These are phyloP conservation scores for Kregervanrija delftensis DNA, from an alignment of 805 yeast genomes.

Conservation along the genomic window DNA sequence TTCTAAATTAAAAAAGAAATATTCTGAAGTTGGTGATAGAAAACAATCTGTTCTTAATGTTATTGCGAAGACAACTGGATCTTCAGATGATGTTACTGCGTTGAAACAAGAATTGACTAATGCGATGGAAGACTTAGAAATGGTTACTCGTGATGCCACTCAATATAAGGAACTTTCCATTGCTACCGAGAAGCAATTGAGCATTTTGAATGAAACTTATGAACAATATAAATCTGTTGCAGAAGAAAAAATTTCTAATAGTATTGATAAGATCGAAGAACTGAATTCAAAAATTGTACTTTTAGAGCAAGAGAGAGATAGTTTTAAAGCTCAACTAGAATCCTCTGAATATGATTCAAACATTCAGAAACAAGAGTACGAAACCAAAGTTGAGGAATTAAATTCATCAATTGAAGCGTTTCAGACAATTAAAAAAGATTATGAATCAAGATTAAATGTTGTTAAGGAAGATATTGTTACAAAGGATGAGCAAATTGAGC, in stretches of 20 bases:
- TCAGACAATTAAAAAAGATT: conserved; percentile 21
- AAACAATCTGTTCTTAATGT: conserved; percentile 23
- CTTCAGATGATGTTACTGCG: conserved; percentile 17
- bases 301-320: conserved; percentile 10
- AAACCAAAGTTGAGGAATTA: conserved; percentile 18
- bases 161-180: conserved; percentile 57
- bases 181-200: conserved; percentile 61
- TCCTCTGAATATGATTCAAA: conserved; percentile 9
- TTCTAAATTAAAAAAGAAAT: conserved; percentile 27
- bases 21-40: conserved; percentile 22
- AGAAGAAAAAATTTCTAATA: conserved; percentile 13
- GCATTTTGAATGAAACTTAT: conserved; percentile 45
- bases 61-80: conserved; percentile 14
- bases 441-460: conserved; percentile 26
- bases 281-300: conserved; percentile 9
- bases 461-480: conserved; percentile 26
- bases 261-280: conserved; percentile 9
- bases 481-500: conserved; percentile 16
- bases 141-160: conserved; percentile 50
- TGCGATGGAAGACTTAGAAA: conserved; percentile 46
- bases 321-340: conserved; percentile 11
- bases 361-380: conserved; percentile 7
- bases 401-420: conserved; percentile 17
- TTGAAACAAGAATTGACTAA: conserved; percentile 28
- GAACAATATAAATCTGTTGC: conserved; percentile 35